phyloP scores from a whole-genome alignment of 371 early-diverging fungal species.

The Parasitella parasitica region DNA sequence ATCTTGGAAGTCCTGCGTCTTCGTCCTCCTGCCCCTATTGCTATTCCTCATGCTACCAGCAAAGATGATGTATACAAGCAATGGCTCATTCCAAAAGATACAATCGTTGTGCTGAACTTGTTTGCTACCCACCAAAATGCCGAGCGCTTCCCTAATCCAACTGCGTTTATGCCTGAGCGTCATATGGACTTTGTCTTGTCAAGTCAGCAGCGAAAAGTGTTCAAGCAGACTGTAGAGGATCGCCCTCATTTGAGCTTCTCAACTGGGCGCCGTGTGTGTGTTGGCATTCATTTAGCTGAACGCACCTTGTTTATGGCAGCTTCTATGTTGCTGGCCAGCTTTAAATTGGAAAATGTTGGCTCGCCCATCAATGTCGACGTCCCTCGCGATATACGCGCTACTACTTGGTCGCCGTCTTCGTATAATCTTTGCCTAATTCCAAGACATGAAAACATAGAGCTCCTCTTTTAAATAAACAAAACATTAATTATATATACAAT shows the following conservation, averaged over 20 bases:
- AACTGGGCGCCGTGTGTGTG: conserved; percentile 51
- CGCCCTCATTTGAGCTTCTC: conserved; percentile 48
- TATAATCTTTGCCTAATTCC: conserved; percentile 32
- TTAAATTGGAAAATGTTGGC: conserved; percentile 32
- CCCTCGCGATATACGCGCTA: conserved; percentile 25
- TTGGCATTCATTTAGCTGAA: conserved; percentile 53
- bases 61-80: conserved; percentile 40
- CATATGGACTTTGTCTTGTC: conserved; percentile 33
- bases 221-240: conserved; percentile 31
- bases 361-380: conserved; percentile 16
- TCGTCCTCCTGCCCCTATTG: conserved; percentile 43
- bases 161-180: conserved; percentile 41
- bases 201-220: background rate
- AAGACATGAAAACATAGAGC: conserved; percentile 24
- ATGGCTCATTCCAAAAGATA: conserved; percentile 50
- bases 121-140: conserved; percentile 42
- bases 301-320: conserved; percentile 44
- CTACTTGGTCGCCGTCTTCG: conserved; percentile 25
- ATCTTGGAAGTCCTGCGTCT: conserved; percentile 46
- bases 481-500: background rate
- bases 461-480: conserved; percentile 2
- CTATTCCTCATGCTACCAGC: conserved; percentile 47
- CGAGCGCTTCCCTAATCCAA: conserved; percentile 27
- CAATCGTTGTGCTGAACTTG: conserved; percentile 46
- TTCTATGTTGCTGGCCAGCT: conserved; percentile 34